These are phyloP conservation scores for Mortierella hygrophila DNA, from an alignment of 192 early-diverging fungal genomes.

Conservation along the genomic window DNA sequence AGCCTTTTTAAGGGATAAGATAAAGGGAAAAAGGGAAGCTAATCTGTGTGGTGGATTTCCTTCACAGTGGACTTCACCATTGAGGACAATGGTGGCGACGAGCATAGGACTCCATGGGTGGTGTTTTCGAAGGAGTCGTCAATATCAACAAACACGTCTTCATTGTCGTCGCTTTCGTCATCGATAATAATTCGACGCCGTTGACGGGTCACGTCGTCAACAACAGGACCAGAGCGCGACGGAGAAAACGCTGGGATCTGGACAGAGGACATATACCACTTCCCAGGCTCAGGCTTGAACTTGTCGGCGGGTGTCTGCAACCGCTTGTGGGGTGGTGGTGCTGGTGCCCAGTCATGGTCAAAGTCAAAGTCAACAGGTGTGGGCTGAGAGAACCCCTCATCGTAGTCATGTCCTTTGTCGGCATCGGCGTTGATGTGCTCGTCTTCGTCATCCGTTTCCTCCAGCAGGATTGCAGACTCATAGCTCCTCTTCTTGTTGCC, in stretches of 20 bases:
- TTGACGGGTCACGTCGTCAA: background rate
- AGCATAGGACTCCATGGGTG: too few relatives aligned
- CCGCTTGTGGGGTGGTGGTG: background rate
- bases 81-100: too few relatives aligned
- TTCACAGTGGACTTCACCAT: too few relatives aligned
- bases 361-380: background rate
- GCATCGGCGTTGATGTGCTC: background rate
- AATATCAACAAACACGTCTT: too few relatives aligned
- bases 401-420: background rate
- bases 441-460: background rate
- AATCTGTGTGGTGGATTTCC: too few relatives aligned
- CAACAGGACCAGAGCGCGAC: background rate
- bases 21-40: too few relatives aligned
- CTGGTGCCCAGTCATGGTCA: background rate
- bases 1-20: too few relatives aligned
- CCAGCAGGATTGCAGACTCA: background rate
- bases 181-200: background rate
- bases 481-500: background rate
- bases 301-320: background rate
- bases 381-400: background rate
- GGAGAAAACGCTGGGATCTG: background rate
- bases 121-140: too few relatives aligned
- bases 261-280: slow-evolving; percentile 1
- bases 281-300: background rate
- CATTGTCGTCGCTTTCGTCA: background rate